Base-by-base conservation (phyloP, 2,329 filamentous ascomycete species). In the Diplodia intermedia region DNA sequence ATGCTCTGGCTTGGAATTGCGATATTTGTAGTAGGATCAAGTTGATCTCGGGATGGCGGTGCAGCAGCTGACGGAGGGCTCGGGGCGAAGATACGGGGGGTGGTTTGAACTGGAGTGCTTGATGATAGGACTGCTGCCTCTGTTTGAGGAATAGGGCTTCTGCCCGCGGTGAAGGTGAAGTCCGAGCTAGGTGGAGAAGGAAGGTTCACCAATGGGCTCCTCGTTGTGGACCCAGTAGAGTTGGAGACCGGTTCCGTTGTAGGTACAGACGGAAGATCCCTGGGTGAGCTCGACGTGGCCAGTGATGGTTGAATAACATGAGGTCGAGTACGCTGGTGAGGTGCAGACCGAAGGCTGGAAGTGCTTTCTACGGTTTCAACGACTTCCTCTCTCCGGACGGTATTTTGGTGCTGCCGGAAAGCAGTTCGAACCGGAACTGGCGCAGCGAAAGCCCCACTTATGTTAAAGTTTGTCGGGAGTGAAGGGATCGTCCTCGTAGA, bases 331-430 rank as follows among this genome's bases (percentile, higher is more conserved):
- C 57, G 57, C 18, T 49, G 18, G 47, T 31, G 47, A n/a, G n/a
- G 38, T 31, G 47, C 3, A 52, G 60, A 38, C 31, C 12, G 18
- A 3, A 63, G 47, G 7, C 60, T 20, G 8, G 60, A 63, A 8
- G 29, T 63, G 14, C 31, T 47, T 20, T 63, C 60, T 31, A 52
- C 20, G 1, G 47, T 26, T 52, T 63, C 60, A 29, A 63, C 20
- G 1, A 63, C 29, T 26, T 52, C 60, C 18, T 52, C 47, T 2
- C 60, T 63, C 43, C 29, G 43, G 8, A 11, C 12, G 6, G 29
- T 29, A 31, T 23, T 36, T 26, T 15, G 20, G 31, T 36, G 26
- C 9, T 26, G n/a, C n/a, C 23, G 38, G 14, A 47, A 26, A 9
- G n/a, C 20, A 8, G 55, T 47, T 18, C 36, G 36, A 18, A 29